Evolutionary conservation across 2,329 filamentous ascomycete genomes (phyloP).

Genomic region (Colletotrichum sp.): DNA sequence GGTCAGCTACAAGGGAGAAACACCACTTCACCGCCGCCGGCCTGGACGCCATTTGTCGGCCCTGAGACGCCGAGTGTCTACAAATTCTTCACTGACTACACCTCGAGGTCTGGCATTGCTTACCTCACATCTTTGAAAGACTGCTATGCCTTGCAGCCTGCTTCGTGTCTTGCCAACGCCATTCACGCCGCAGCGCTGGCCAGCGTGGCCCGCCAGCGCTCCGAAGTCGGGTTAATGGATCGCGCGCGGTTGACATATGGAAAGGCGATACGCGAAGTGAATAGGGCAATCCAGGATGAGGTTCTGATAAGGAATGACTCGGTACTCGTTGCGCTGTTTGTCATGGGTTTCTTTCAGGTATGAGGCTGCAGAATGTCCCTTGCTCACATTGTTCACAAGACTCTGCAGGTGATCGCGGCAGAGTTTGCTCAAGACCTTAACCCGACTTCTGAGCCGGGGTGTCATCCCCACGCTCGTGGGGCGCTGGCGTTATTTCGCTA

Average conservation of each 20-base stretch:
- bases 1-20: background rate
- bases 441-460: background rate
- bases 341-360: background rate
- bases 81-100: background rate
- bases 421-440: background rate
- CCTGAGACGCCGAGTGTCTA: background rate
- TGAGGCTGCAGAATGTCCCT: background rate
- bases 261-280: background rate
- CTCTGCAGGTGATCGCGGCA: background rate
- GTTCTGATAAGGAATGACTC: background rate
- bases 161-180: background rate
- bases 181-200: background rate
- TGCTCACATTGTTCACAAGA: background rate
- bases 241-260: background rate
- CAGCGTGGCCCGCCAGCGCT: background rate
- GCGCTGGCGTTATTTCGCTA: background rate
- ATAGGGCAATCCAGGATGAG: background rate
- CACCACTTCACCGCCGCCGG: background rate
- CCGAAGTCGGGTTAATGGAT: background rate
- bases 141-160: background rate
- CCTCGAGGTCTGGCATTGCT: background rate
- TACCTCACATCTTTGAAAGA: background rate
- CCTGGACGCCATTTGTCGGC: background rate
- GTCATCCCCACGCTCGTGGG: background rate
- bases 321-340: background rate